phyloP scores from a whole-genome alignment of 1,139 yeast species.

The Diutina rugosa region DNA sequence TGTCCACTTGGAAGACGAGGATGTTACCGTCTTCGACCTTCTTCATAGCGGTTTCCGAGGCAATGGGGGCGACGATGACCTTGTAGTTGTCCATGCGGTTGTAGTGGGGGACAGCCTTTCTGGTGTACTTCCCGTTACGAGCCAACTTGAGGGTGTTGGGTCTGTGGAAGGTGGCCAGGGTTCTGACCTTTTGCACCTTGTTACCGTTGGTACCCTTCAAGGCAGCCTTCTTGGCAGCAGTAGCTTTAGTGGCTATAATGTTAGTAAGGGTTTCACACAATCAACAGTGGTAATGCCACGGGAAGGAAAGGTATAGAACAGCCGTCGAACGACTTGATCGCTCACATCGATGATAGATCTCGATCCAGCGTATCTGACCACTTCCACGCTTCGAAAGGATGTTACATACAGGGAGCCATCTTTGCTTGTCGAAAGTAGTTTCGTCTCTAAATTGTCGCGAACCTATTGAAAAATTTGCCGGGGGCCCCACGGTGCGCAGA shows the following conservation, averaged over 20 bases:
- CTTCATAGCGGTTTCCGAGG: constrained; percentile 98
- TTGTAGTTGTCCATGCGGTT: constrained; percentile 95
- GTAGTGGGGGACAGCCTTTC: constrained; percentile 95
- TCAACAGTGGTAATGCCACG: background rate
- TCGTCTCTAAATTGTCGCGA: background rate
- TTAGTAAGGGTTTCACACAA: constrained; percentile 11
- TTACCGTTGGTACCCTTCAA: constrained; percentile 93
- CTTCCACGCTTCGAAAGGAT: background rate
- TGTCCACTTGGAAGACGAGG: constrained; percentile 94
- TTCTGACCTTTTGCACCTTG: constrained; percentile 89
- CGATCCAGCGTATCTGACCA: background rate
- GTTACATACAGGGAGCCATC: constrained; percentile 10
- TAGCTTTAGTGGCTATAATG: constrained; percentile 53
- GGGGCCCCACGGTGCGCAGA: constrained; percentile 4
- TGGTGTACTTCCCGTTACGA: constrained; percentile 90
- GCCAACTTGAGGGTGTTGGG: constrained; percentile 96
- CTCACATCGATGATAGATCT: background rate
- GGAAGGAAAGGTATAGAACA: background rate
- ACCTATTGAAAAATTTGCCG: constrained; percentile 6
- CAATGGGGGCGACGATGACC: constrained; percentile 89
- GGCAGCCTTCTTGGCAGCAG: constrained; percentile 98
- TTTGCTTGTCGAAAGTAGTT: constrained; percentile 5
- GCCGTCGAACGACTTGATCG: background rate
- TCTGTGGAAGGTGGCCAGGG: constrained; percentile 88
- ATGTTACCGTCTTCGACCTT: constrained; percentile 99